Conservation (phyloP, 768 basidiomycete genomes). For the Podaxis sp. region DNA sequence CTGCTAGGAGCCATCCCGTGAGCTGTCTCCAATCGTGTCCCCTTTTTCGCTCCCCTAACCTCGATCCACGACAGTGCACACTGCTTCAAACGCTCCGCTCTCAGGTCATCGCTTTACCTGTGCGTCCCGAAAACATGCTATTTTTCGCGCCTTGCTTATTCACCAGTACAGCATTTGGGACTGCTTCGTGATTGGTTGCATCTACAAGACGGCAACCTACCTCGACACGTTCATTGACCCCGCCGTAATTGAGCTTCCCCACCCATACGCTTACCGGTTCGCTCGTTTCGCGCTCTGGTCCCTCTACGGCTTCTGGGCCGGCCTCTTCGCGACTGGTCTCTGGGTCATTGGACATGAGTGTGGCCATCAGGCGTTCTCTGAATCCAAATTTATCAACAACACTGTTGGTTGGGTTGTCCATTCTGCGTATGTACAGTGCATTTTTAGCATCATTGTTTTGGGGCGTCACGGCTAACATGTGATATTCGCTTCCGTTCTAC, state of each 20-base stretch:
- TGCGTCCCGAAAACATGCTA: constrained; percentile 33
- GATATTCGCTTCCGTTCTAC: constrained; percentile 18
- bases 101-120: constrained; percentile 80
- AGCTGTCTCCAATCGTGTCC: constrained; percentile 27
- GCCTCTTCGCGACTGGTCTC: constrained; percentile 87
- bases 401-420: constrained; percentile 90
- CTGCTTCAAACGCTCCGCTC: constrained; percentile 88
- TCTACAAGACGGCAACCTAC: constrained; percentile 68
- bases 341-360: constrained; percentile 97
- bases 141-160: background rate
- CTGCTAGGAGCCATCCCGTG: constrained; percentile 82
- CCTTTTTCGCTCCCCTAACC: constrained; percentile 14
- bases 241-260: constrained; percentile 50
- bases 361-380: constrained; percentile 95
- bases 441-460: constrained; percentile 18
- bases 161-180: constrained; percentile 64
- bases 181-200: constrained; percentile 59
- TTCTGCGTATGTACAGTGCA: constrained; percentile 56
- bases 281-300: constrained; percentile 74
- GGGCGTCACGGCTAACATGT: constrained; percentile 21
- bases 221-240: constrained; percentile 65
- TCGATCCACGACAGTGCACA: constrained; percentile 50
- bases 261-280: constrained; percentile 60
- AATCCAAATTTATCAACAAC: constrained; percentile 91
- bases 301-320: constrained; percentile 77